Evolutionary conservation across 1,284 basidiomycete species (phyloP), one percentile per base, ranked within the genome.

Genomic region (Pseudozyma sp.): DNA sequence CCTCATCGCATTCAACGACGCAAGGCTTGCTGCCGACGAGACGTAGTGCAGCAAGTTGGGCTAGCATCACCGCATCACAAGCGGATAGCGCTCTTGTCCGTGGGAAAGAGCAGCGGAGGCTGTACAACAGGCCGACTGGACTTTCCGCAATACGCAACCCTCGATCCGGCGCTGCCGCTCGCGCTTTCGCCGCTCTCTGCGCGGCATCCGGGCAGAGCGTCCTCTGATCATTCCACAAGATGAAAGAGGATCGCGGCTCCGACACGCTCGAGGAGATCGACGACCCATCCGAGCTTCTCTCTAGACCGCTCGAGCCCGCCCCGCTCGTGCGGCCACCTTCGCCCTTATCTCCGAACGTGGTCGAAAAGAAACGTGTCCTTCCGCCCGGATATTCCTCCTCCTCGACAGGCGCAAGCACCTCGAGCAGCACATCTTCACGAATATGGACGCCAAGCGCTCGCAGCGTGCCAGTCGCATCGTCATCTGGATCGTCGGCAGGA

Each of bases 211-310:
- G 42, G 47, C 46, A 30, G 55, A 44, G 11, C 10, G 24, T 9
- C 40, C 43, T 42, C 56, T 43, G 34, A 37, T 40, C 42, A 29
- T 5, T 44, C 8, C 24, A 3, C 52, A 39, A n/a, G 11, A 69
- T 69, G 67, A 35, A 53, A 0, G 53, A 61, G 17, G 33, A 29
- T 5, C 48, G 43, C 5, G 57, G 45, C 13, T 24, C 50, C 3
- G 71, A 77, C 37, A 35, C 51, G 7, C 54, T 77, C 31, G 68
- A 75, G 54, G 71, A 75, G 68, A 67, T 77, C 42, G 71, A 75
- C 40, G 68, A 77, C 45, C 64, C 68, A 11, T 54, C 68, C 37
- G 68, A 71, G 46, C 64, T 74, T 13, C 65, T 77, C 0, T 60
- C 63, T 4, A 46, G n/a, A 30, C 75, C 70, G n/a, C 68, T 72